phyloP scores from a whole-genome alignment of 306 rosid species.

The Sophora flavescens region DNA sequence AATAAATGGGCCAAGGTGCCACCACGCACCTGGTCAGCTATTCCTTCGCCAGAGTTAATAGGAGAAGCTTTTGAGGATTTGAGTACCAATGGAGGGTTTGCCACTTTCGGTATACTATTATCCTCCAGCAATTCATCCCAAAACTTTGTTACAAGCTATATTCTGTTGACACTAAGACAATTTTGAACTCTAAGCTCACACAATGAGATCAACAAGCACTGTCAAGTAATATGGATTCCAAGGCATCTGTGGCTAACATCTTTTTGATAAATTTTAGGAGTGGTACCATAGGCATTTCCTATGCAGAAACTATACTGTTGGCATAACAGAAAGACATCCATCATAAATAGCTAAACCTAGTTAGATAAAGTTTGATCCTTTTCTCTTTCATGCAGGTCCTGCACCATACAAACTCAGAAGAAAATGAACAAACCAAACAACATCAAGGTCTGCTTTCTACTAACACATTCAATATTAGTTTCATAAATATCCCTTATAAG shows the following conservation, averaged over 20 bases:
- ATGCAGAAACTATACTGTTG: neutral
- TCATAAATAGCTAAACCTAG: conserved; percentile 30
- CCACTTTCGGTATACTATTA: conserved; percentile 73
- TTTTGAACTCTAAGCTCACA: conserved; percentile 28
- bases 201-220: conserved; percentile 23
- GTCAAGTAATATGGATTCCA: conserved; percentile 21
- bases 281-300: conserved; percentile 18
- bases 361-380: conserved; percentile 34
- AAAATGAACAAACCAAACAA: conserved; percentile 45
- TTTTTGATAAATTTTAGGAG: neutral
- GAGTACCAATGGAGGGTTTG: conserved; percentile 92
- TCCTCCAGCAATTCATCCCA: conserved; percentile 20
- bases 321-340: conserved; percentile 19
- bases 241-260: conserved; percentile 25
- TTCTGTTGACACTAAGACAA: too few species aligned
- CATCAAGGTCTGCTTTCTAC: conserved; percentile 59
- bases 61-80: conserved; percentile 88
- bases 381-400: conserved; percentile 62
- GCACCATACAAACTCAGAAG: conserved; percentile 56
- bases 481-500: neutral
- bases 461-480: conserved; percentile 31
- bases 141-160: conserved; percentile 10
- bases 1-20: conserved; percentile 88
- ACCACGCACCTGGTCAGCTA: conserved; percentile 87
- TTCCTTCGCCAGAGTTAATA: conserved; percentile 91